Conservation (phyloP, 768 basidiomycete genomes). For the Lactarius tabidus region DNA sequence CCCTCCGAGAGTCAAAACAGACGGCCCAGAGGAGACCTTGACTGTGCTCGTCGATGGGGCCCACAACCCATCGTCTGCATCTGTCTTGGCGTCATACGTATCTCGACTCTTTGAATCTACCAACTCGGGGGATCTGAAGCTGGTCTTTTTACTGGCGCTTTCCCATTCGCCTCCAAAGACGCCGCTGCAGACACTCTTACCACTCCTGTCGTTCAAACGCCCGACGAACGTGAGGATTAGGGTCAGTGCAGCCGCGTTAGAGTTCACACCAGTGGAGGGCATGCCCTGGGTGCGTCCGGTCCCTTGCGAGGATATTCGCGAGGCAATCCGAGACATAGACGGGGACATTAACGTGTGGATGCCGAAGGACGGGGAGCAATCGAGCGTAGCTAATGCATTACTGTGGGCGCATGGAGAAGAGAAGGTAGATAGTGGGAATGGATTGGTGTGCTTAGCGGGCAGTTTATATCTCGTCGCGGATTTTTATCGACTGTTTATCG, state of each 20-base stretch:
- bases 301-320: slow-evolving; percentile 45
- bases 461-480: slow-evolving; percentile 95
- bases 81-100: slow-evolving; percentile 64
- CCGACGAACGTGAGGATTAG: slow-evolving; percentile 30
- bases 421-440: slow-evolving; percentile 27
- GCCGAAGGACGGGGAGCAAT: slow-evolving; percentile 34
- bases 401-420: slow-evolving; percentile 33
- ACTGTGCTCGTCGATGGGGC: slow-evolving; percentile 85
- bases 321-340: slow-evolving; percentile 41
- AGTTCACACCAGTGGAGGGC: slow-evolving; percentile 73
- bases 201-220: slow-evolving; percentile 49
- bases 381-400: slow-evolving; percentile 46
- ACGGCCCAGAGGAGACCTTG: slow-evolving; percentile 24
- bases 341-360: slow-evolving; percentile 48
- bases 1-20: not conserved
- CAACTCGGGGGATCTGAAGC: slow-evolving; percentile 33
- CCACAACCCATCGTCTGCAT: slow-evolving; percentile 81
- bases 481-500: slow-evolving; percentile 57
- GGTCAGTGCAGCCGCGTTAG: slow-evolving; percentile 49
- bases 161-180: slow-evolving; percentile 88
- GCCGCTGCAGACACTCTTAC: slow-evolving; percentile 62
- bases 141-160: slow-evolving; percentile 75
- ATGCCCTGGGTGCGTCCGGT: slow-evolving; percentile 93
- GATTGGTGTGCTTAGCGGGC: slow-evolving; percentile 74
- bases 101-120: slow-evolving; percentile 36